Evolutionary conservation across 345 rosid genomes (phyloP), one percentile per base, ranked within the genome.

Genomic region (Noccaea caerulescens): DNA sequence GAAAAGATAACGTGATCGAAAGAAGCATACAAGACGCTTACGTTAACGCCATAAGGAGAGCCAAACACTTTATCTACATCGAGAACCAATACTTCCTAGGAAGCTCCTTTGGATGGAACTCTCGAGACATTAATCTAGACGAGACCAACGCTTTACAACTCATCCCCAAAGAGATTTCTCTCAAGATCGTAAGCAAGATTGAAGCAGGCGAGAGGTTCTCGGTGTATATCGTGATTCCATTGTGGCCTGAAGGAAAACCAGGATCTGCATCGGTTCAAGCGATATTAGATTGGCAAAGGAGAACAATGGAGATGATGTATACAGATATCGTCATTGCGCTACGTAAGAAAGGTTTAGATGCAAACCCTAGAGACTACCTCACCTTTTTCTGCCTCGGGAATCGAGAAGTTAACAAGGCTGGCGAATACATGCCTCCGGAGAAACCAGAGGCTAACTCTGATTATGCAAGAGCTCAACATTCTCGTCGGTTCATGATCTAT

Each of bases 271-370:
- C 93, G 3, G 87, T 90, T 49, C 90, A 88, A 72, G 93, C 95
- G 7, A 93, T 93, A 38, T 66, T 93, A 51, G 92, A 90, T 38
- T 93, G 97, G 98, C 97, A 91, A 72, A 82, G 86, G 54, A 86
- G 96, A 75, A 93, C 97, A 3, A 85, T 88, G 74, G 88, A 87
- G 73, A 91, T 93, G 96, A 93, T 93, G 97, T 93, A 93, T 44
- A 47, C 76, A 7, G 92, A 90, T 42, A 76, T 93, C 25, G 54
- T 76, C 18, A 55, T 53, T 62, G 93, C 89, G 6, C 79, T 93
- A 42, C 38, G 9, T 8, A 83, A 27, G 54, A 84, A 82, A 45
- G 80, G 80, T 10, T 49, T 75, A 7, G 10, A 74, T 45, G 45
- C 79, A 64, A 32, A 86, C 68, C 94, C 94, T 14, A 83, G 82